Conservation (phyloP, 805 yeast species). For the Candida easanensis region DNA sequence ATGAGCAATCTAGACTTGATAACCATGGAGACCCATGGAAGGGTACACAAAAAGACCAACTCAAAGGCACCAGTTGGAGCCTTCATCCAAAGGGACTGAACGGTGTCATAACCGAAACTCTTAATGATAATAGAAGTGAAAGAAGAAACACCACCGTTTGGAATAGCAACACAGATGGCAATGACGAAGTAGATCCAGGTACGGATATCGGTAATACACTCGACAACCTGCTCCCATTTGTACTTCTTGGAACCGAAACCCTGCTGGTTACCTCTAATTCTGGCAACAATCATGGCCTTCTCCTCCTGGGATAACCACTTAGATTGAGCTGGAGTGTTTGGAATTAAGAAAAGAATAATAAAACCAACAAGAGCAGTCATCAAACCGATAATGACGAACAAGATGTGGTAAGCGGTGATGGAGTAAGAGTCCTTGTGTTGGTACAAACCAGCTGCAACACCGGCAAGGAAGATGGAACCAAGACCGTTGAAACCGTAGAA, state of each 20-base stretch:
- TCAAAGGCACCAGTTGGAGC: conserved; percentile 39
- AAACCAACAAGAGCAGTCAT: conserved; percentile 48
- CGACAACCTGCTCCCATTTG: conserved; percentile 34
- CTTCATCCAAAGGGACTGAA: conserved; percentile 28
- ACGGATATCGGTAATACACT: conserved; percentile 32
- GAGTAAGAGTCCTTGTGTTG: conserved; percentile 28
- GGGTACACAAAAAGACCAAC: conserved; percentile 26
- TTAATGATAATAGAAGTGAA: conserved; percentile 40
- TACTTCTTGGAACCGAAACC: conserved; percentile 41
- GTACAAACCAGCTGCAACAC: conserved; percentile 42
- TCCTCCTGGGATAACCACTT: conserved; percentile 40
- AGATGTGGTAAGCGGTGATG: conserved; percentile 48
- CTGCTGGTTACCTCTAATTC: conserved; percentile 42
- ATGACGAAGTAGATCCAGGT: conserved; percentile 38
- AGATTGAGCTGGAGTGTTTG: conserved; percentile 44
- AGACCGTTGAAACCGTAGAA: conserved; percentile 29
- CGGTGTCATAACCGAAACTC: conserved; percentile 37
- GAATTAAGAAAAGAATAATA: conserved; percentile 40
- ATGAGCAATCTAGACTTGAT: conserved; percentile 8
- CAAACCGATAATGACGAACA: conserved; percentile 52
- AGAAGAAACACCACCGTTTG: conserved; percentile 45
- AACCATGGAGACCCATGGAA: conserved; percentile 3
- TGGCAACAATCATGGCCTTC: conserved; percentile 38
- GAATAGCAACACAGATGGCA: conserved; percentile 33
- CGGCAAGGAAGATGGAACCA: conserved; percentile 40